Evolutionary conservation across 1,284 basidiomycete genomes (phyloP).

Genomic region (Moesziomyces antarcticus): DNA sequence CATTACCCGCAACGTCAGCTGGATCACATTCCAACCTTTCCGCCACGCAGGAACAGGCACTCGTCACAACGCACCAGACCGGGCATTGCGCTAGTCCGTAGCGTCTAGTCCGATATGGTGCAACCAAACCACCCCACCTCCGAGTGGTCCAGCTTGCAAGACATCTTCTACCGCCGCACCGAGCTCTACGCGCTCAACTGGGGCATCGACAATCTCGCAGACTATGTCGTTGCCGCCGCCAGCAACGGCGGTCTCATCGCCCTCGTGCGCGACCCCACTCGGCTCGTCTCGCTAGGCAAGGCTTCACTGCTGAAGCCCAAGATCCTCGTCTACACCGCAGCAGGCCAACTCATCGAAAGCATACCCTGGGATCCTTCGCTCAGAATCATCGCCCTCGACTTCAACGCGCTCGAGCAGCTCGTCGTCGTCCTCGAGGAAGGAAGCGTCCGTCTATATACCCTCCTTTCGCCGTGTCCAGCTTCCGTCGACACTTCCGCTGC

Average conservation of each 20-base stretch:
- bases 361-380: constrained; percentile 79
- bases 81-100: background rate
- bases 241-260: constrained; percentile 88
- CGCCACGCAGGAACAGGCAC: background rate
- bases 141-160: constrained; percentile 61
- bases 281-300: constrained; percentile 80
- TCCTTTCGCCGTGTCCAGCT: constrained; percentile 69
- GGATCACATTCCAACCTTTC: too few relatives aligned
- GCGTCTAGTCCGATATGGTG: constrained; percentile 19
- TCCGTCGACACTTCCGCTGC: constrained; percentile 14
- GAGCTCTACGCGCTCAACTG: constrained; percentile 86
- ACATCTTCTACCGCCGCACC: constrained; percentile 73
- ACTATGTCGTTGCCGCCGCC: constrained; percentile 84
- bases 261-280: constrained; percentile 84
- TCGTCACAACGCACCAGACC: background rate
- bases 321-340: constrained; percentile 71
- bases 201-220: constrained; percentile 80
- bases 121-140: constrained; percentile 47
- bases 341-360: constrained; percentile 69
- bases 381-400: constrained; percentile 81
- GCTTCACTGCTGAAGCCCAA: constrained; percentile 76
- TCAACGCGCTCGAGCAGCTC: constrained; percentile 82
- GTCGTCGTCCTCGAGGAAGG: constrained; percentile 92
- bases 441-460: constrained; percentile 86
- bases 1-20: background rate